These are phyloP conservation scores for Hypomontagnella monticulosa DNA, from an alignment of 495 filamentous ascomycete species.

Conservation along the genomic window DNA sequence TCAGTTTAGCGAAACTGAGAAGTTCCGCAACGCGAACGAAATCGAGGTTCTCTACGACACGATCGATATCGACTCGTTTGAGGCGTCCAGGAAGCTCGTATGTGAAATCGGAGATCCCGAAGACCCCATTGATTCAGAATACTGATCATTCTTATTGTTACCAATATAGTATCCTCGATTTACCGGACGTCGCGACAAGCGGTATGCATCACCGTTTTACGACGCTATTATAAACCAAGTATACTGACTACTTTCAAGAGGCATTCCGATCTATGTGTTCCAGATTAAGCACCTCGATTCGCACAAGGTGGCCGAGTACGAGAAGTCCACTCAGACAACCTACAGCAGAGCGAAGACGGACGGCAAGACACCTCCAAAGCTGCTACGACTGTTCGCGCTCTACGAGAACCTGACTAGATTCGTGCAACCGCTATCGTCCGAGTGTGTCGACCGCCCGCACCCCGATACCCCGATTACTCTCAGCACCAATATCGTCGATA, in stretches of 20 bases:
- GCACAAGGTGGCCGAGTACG: constrained; percentile 82
- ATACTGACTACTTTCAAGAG: constrained; percentile 58
- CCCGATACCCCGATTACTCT: constrained; percentile 82
- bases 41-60: constrained; percentile 78
- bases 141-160: constrained; percentile 22
- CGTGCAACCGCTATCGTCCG: constrained; percentile 81
- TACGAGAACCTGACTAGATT: constrained; percentile 92
- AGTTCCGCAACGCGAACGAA: constrained; percentile 82
- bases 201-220: constrained; percentile 37
- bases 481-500: constrained; percentile 89
- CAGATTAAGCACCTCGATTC: constrained; percentile 82
- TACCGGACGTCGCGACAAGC: constrained; percentile 83
- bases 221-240: not conserved
- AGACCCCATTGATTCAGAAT: not conserved
- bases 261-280: constrained; percentile 89
- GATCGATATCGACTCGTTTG: constrained; percentile 83
- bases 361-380: constrained; percentile 70
- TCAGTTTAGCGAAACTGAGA: constrained; percentile 89
- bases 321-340: constrained; percentile 65
- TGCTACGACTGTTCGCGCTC: constrained; percentile 83
- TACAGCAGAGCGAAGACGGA: constrained; percentile 63
- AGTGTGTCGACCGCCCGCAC: constrained; percentile 72
- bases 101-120: constrained; percentile 34
- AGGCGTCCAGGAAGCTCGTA: constrained; percentile 79
- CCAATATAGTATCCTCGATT: constrained; percentile 84